Base-by-base conservation (phyloP, 495 filamentous ascomycete genomes). In the Trichoderma orchidacearum region DNA sequence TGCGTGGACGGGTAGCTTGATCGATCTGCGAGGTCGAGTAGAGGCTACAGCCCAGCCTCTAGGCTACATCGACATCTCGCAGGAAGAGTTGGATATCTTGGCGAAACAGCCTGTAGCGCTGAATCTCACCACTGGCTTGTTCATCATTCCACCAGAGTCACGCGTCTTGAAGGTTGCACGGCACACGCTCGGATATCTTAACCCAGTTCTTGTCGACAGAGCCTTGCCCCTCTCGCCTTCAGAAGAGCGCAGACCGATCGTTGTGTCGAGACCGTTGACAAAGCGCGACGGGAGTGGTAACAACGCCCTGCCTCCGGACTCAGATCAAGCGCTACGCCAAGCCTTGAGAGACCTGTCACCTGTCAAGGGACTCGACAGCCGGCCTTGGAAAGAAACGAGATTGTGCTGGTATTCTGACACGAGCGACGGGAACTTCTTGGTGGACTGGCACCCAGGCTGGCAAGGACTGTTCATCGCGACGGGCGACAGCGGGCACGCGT, bases 361-460 rank as follows among this genome's bases (percentile, higher is more conserved):
- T 0, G 69, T 70, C 38, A 65, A 65, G 0, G 62, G 63, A 3
- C 71, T 93, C 13, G 72, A 65, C 23, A 75, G 83, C 27, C 68
- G 90, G 30, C 79, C 82, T 0, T 96, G 90, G 62, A 64, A 70
- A 32, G 67, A 72, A 13, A 89, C 84, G n/a, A 74, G 88, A 17
- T 70, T 96, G 38, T 98, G 91, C 67, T 95, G 88, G 88, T 95
- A 96, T 60, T 83, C 79, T 6, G 90, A 95, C 72, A 94, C 89
- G 13, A 77, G 86, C 7, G 81, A 77, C 15, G 87, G 81, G 5
- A 85, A 95, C 66, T 96, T 90, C 72, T 71, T 96, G 30, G 77
- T 95, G 56, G 78, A 82, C 55, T 87, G 86, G 59, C 87, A 93
- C 59, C 89, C 89, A 0, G 63, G 68, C 8, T 80, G 81, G 64